Evolutionary conservation across 441 rosid species (phyloP).

Genomic region (Arabidopsis lyrata): DNA sequence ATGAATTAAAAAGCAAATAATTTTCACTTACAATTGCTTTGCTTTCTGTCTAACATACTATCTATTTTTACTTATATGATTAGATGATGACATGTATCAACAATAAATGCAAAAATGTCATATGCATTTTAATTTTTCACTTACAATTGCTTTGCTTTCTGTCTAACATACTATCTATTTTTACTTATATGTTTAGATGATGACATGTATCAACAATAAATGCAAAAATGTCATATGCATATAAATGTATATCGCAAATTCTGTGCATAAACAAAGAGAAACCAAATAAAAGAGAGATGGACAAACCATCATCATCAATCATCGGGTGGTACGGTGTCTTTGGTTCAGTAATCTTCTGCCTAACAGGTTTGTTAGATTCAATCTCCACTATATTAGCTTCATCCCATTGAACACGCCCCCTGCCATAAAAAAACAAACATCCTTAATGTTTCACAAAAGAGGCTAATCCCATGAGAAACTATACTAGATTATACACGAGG

Average conservation of each 20-base stretch:
- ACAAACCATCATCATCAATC: constrained; percentile 91
- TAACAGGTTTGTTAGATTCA: constrained; percentile 94
- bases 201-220: not conserved
- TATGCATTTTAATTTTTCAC: not conserved
- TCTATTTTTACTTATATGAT: not conserved
- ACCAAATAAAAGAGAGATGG: constrained; percentile 27
- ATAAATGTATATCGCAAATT: not conserved
- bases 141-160: not conserved
- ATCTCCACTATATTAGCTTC: constrained; percentile 87
- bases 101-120: not conserved
- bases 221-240: not conserved
- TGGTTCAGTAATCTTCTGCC: constrained; percentile 99
- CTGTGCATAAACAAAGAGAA: constrained; percentile 3
- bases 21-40: not conserved
- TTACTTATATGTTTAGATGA: not conserved
- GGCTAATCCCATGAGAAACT: constrained; percentile 15
- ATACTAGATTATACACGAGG: not conserved
- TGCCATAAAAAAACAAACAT: constrained; percentile 43
- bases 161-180: not conserved
- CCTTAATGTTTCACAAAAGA: constrained; percentile 4
- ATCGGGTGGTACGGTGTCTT: constrained; percentile 97
- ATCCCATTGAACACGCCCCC: constrained; percentile 83
- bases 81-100: not conserved
- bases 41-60: not conserved
- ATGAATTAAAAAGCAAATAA: constrained; percentile 7